Evolutionary conservation across 2,329 filamentous ascomycete species (phyloP), one percentile per base, ranked within the genome.

Genomic region (Ambrosiella xylebori): DNA sequence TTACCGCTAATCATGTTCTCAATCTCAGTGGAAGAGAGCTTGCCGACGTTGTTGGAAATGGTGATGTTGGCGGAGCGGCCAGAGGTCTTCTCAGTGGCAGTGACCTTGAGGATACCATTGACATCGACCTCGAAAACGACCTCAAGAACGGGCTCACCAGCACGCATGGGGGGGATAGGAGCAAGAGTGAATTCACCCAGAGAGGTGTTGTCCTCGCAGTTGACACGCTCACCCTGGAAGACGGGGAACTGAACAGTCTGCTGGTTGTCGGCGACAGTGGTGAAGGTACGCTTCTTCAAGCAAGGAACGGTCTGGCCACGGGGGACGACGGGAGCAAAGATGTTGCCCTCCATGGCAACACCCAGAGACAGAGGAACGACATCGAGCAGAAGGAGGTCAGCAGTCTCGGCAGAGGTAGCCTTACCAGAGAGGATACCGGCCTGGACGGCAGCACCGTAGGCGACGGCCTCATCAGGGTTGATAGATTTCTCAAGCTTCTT

Each of bases 401-500:
- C 80, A 62, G 91, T 96, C 69, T 97, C 93, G 66, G 88, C 88
- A 54, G 89, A 95, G 64, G 88, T 93, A 66, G 93, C 93, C 84
- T 96, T 95, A 72, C 93, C 93, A 61, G 91, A 96, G 64, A 98
- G 85, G 72, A 98, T 96, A 83, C 90, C 93, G 65, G 93, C 93
- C 79, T 98, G 93, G 63, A 98, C 91, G 67, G 93, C 93, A 64
- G 93, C 93, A 84, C 93, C 93, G 76, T 96, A 96, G 67, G 93
- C 93, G 69, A 98, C 93, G 66, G 93, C 93, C 81, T 98, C 93
- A 71, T 98, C 93, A 68, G 93, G 93, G 83, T 98, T 98, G 79
- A 97, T 97, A 80, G 87, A 93, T 81, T 96, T 97, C 83, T 97
- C 91, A 65, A 96, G 88, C 86, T 98, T 96, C 88, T 98, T 98